Evolutionary conservation across 2,329 filamentous ascomycete genomes (phyloP), one percentile per base, ranked within the genome.

Genomic region (Thelonectria olida): DNA sequence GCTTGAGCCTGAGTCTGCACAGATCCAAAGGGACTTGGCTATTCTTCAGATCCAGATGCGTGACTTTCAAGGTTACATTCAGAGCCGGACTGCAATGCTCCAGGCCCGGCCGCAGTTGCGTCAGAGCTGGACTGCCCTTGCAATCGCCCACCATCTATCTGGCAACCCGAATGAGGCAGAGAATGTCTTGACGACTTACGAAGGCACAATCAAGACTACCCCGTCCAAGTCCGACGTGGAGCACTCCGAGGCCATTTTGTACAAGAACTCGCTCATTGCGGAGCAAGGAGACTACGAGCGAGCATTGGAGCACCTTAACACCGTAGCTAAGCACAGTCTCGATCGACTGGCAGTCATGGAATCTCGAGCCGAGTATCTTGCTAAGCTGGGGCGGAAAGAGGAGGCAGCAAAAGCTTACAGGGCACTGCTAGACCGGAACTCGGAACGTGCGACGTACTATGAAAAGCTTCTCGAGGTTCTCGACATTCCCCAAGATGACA

Each of bases 91-190:
- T 64, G 85, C 90, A 57, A 98, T 99, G 90, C 85, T 99, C 67
- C 90, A 96, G 76, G 88, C 92, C 44, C 88, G 92, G 61, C 92
- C 96, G 2, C 88, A 90, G 66, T 74, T 96, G 62, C 87, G 96
- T 68, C 92, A 96, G 80, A 97, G 95, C 79, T 99, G 96, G 96
- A 98, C 96, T 5, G 96, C 93, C n/a, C 82, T 99, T 62, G 96
- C 96, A 39, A 91, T 98, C 58, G 96, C 95, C 34, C 89, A 97
- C 75, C 96, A 99, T 73, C 84, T 99, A 53, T 86, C 89, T n/a
- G 96, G 95, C 2, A 92, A 97, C 74, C 83, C 96, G 63, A 80
- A 84, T 44, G 91, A 96, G 72, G 96, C 96, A 27, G 96, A 99
- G 80, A 93, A 93, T 72, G 92, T 97, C 39, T 81, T 99, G 70